phyloP scores from a whole-genome alignment of 2,329 filamentous ascomycete species.

The Aspergillus oerlinghausenensis region DNA sequence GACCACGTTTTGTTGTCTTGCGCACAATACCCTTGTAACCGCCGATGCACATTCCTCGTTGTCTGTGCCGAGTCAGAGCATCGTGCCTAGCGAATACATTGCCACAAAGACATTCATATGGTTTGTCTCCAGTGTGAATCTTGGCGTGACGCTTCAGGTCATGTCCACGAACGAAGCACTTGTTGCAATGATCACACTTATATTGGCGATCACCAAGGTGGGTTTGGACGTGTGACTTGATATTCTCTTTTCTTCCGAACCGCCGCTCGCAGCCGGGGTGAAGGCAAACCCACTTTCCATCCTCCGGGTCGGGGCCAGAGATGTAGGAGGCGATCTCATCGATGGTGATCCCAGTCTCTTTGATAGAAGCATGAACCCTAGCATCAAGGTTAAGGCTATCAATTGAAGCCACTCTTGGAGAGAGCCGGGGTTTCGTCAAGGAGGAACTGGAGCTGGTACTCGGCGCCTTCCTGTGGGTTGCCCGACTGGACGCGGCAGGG shows the following conservation, averaged over 20 bases:
- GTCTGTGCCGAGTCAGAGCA: slow-evolving; percentile 86
- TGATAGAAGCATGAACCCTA: slow-evolving; percentile 57
- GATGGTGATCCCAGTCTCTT: slow-evolving; percentile 77
- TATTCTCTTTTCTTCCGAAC: slow-evolving; percentile 97
- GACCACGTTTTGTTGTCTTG: slow-evolving; percentile 62
- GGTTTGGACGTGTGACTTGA: slow-evolving; percentile 96
- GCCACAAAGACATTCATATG: slow-evolving; percentile 89
- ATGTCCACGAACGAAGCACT: slow-evolving; percentile 95
- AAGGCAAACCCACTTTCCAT: slow-evolving; percentile 75
- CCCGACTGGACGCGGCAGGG: slow-evolving; percentile 21
- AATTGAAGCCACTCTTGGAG: slow-evolving; percentile 42
- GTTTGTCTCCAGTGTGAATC: slow-evolving; percentile 94
- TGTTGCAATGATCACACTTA: slow-evolving; percentile 85
- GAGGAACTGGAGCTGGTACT: slow-evolving; percentile 18
- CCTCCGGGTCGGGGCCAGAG: slow-evolving; percentile 63
- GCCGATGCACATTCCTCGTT: slow-evolving; percentile 93
- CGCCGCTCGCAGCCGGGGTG: slow-evolving; percentile 76
- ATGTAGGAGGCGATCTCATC: slow-evolving; percentile 80
- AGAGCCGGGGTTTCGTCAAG: slow-evolving; percentile 34
- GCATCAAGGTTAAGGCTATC: slow-evolving; percentile 49
- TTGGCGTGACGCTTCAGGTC: slow-evolving; percentile 96
- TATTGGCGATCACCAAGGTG: slow-evolving; percentile 95
- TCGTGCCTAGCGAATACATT: slow-evolving; percentile 95
- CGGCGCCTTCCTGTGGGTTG: slow-evolving; percentile 16
- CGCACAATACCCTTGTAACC: slow-evolving; percentile 78